Evolutionary conservation across 106 monocot genomes (phyloP).

Genomic region (Dendrobium catenatum): DNA sequence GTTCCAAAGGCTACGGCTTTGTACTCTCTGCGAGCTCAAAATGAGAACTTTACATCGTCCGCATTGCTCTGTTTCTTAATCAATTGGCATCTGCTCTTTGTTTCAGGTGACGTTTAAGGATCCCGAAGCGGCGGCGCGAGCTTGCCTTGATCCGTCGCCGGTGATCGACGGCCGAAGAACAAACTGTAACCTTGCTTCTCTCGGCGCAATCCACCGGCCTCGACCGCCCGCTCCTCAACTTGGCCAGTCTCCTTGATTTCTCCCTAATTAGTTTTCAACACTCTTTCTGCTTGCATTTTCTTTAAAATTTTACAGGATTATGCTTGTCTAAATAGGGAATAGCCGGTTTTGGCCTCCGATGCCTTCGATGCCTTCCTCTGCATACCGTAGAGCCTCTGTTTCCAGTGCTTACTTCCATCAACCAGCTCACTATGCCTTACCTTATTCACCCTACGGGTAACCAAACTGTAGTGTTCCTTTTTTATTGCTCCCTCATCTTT

Average conservation of each 20-base stretch:
- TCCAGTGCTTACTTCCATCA: constrained; percentile 27
- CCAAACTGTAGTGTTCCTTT: not conserved
- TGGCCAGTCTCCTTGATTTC: constrained; percentile 10
- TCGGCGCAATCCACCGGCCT: constrained; percentile 33
- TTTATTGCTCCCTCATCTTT: not conserved
- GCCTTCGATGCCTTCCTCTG: constrained; percentile 9
- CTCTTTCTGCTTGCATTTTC: not conserved
- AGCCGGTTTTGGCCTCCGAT: constrained; percentile 25
- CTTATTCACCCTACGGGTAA: constrained; percentile 51
- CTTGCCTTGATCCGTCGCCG: constrained; percentile 56
- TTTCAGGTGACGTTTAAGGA: constrained; percentile 69
- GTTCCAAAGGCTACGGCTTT: constrained; percentile 51
- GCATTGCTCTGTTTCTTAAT: not conserved
- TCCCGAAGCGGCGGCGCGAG: constrained; percentile 48
- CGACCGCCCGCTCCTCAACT: constrained; percentile 19
- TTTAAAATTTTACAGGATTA: not conserved
- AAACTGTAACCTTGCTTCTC: constrained; percentile 67
- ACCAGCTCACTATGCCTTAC: constrained; percentile 35
- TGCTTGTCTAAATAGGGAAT: constrained; percentile 10
- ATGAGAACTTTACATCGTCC: not conserved
- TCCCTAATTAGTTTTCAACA: not conserved
- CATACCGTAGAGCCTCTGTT: constrained; percentile 23
- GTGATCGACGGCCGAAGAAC: constrained; percentile 75
- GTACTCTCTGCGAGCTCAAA: constrained; percentile 1
- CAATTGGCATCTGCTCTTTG: not conserved